These are phyloP conservation scores for Neocatenulostroma microsporum DNA, from an alignment of 2,329 filamentous ascomycete genomes.

Conservation along the genomic window DNA sequence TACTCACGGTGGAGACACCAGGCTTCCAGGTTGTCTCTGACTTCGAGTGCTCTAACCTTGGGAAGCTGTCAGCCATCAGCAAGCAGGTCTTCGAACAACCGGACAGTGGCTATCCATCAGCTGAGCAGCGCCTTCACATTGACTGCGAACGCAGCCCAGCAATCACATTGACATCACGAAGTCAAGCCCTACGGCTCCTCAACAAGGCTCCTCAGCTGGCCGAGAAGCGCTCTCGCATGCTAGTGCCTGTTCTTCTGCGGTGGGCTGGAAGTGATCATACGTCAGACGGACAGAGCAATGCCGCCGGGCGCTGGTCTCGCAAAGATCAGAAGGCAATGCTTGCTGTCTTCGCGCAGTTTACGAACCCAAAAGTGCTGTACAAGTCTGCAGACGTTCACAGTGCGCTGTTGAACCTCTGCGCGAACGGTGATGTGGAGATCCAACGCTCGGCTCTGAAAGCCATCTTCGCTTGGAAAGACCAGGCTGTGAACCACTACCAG, in stretches of 20 bases:
- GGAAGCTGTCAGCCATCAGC: constrained; percentile 49
- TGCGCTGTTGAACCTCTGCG: constrained; percentile 65
- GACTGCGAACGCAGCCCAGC: constrained; percentile 11
- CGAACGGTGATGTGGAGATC: constrained; percentile 83
- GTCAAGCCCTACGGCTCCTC: constrained; percentile 73
- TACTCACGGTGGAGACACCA: constrained; percentile 18
- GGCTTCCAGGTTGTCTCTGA: constrained; percentile 49
- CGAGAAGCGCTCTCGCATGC: constrained; percentile 73
- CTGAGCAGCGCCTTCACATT: constrained; percentile 13
- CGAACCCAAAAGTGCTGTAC: constrained; percentile 78
- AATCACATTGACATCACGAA: constrained; percentile 37
- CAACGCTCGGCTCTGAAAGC: constrained; percentile 80
- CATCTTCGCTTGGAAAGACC: constrained; percentile 81
- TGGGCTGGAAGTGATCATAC: constrained; percentile 60
- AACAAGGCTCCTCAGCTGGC: constrained; percentile 65
- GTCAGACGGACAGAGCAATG: constrained; percentile 14
- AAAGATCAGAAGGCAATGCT: constrained; percentile 80
- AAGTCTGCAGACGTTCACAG: constrained; percentile 67
- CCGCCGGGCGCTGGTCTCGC: constrained; percentile 51
- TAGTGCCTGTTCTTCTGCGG: constrained; percentile 77
- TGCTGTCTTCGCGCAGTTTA: constrained; percentile 72
- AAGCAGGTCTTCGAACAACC: constrained; percentile 47
- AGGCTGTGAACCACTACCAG: constrained; percentile 66
- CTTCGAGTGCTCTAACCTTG: constrained; percentile 77
- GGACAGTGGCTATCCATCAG: constrained; percentile 23